Base-by-base conservation (phyloP, 192 early-diverging fungal species). In the Entophlyctis luteolus region DNA sequence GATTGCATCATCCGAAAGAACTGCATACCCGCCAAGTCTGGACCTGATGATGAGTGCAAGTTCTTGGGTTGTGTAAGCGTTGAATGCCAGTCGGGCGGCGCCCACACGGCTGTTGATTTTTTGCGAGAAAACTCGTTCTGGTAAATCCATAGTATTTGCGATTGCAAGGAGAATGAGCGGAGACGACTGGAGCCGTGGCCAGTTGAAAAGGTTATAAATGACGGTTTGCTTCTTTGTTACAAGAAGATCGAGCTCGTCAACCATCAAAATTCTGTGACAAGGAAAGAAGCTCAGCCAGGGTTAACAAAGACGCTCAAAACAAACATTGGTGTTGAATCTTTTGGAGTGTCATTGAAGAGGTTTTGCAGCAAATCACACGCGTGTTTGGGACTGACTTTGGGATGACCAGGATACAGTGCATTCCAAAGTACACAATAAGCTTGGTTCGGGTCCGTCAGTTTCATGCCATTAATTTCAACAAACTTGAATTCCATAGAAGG, bases 171-270 rank as follows among this genome's bases (percentile, higher is more conserved):
- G 90, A 65, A 97, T 90, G 14, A 99, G 74, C 60, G 87, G 80
- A 14, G 94, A 92, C 65, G 90, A 77, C 6, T 84, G 77, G 25
- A 90, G 82, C 46, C 87, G 90, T 18, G 97, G 94, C 95, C 95
- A 99, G 48, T 98, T 92, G 62, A 99, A 97, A 66, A 99, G 93
- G 72, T 98, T 99, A 77, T 97, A 98, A 81, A 99, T 90, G 46
- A 99, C 90, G 1, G 84, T 82, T 66, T 96, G 95, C 49, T 90
- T 91, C 62, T 90, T 88, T 0, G 93, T 94, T 4, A 96, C 91
- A 22, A 99, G 75, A 10, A 97, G 72, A 73, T 99, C 97, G 39
- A 99, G 80, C 75, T 99, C 97, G 70, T 99, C 97, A 84, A 99
- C 90, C 48, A 99, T 69, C 1, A 98, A 90, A 3, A 99, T 89